Base-by-base conservation (phyloP, 2,329 filamentous ascomycete genomes). In the Hawksworthiomyces lignivorus region DNA sequence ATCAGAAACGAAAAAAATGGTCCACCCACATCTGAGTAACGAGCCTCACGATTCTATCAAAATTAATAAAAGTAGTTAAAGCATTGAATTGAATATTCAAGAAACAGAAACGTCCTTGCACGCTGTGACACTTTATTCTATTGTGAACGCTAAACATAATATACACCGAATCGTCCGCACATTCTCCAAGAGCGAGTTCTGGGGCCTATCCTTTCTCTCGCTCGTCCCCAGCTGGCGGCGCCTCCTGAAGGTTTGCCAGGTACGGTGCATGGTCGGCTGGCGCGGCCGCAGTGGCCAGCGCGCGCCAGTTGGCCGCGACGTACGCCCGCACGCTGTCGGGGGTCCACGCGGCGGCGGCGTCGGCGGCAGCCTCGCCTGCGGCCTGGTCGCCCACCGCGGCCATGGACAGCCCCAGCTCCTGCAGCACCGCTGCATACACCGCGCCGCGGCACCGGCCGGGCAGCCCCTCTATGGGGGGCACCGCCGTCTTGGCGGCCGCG, bases 401-500 rank as follows among this genome's bases (percentile, higher is more conserved):
- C 26, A 17, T 28, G 5, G 26, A 19, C 11, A 47, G 10, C 6
- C 36, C 37, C 14, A 49, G 37, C 5, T 32, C 33, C 44, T 57
- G 64, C 52, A 67, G 72, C 31, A 80, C 50, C 1, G 67, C 68
- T 28, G 62, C 64, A 24, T 64, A 47, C 29, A 64, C 52, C 10
- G 49, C 53, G 1, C 61, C 54, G 2, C 67, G 62, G 30, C 58
- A 61, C 8, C 52, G 47, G 7, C 50, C 37, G 2, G 58, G 53
- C 19, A 51, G 39, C 2, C 55, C 54, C 2, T 53, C 36, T 3
- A n/a, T n/a, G n/a, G n/a, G n/a, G n/a, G 46, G 54, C 29, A 56
- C 50, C 4, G 55, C 48, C 4, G 28, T 39, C 53, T 56, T 54
- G 51, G 51, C 44, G 4, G 44, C 37, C n/a, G 50, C 44, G 11